Evolutionary conservation across 2,329 filamentous ascomycete species (phyloP), one percentile per base, ranked within the genome.

Genomic region (Colletotrichum chrysophilum): DNA sequence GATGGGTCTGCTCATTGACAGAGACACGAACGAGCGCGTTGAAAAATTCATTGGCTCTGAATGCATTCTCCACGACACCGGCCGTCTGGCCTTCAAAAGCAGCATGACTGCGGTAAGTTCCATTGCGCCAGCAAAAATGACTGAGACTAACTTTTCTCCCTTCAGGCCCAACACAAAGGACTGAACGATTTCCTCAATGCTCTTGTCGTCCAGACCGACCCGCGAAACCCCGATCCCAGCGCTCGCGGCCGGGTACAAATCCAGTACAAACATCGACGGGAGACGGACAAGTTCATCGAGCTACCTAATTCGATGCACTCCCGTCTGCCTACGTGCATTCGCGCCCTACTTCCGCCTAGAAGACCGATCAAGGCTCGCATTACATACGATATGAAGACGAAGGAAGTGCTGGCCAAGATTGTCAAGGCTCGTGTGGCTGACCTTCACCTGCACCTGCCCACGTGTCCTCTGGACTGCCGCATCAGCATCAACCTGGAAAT

Each of bases 401-500:
- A 90, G 30, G 88, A 93, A 74, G 86, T 96, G 4, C 85, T 96
- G 13, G 93, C 93, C 75, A 96, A 95, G 83, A 98, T 99, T 80
- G 92, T 99, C 84, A 99, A 99, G 87, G 92, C 93, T 30, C 92
- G 96, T n/a, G 89, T 98, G 16, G 93, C 92, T 30, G 96, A 99
- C 82, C 87, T 98, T n/a, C 94, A 98, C 80, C 90, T 99, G 21
- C 93, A 94, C 84, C 94, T 95, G 79, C 96, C 97, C 0, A 87
- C 88, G 66, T 91, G 90, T 10, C 91, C 92, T 4, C 94, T 98
- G 81, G 97, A 99, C 85, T 98, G 96, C 85, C 94, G 97, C 13
- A 93, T 99, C 79, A 98, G 95, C 80, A 93, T 99, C 81, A 98
- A 98, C 82, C 90, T 99, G 3, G 97, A 99, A 91, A 96, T 97